Evolutionary conservation across 306 rosid genomes (phyloP), one percentile per base, ranked within the genome.

Genomic region (Cicer yamashitae): DNA sequence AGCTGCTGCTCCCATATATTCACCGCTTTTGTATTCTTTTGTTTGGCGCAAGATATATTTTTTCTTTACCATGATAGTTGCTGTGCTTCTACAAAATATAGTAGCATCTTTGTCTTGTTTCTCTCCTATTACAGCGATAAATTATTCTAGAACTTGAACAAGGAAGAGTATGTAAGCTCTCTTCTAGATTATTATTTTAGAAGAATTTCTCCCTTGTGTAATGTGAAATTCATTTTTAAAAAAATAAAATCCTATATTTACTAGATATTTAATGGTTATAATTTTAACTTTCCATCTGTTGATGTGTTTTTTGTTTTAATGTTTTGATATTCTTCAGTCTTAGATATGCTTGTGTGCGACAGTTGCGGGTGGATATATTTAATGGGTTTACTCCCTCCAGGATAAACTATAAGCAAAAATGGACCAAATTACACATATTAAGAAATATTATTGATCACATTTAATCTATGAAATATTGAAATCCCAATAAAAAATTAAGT

Each of bases 171-270:
- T 17, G 39, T 62, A 76, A 22, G 34, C 34, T 25, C 69, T 38
- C 30, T 13, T 44, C 64, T 60, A 43, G 40, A 17, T 45, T 53
- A 54, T 60, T 62, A 59, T 34, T 68, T 45, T 43, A 71, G 48
- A 61, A 51, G 62, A 17, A 7, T 17, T 53, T 6, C 41, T 62
- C 69, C 39, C 59, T 54, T 70, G 40, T 59, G n/a, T 41, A 25
- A 34, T 18, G 47, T 34, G 54, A 48, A 53, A 22, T 41, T 77
- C 83, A 22, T 75, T 75, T 75, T 60, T 63, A 1, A 50, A 13
- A 10, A 6, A 50, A 50, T 50, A 61, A 46, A 68, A 45, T 47
- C 45, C 14, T 44, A 67, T 43, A 6, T 62, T 38, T 38, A 15
- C 67, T 14, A 11, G 65, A 60, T 52, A 78, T 74, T 48, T 57